phyloP scores from a whole-genome alignment of 2,329 filamentous ascomycete species.

The Nakataea oryzae region DNA sequence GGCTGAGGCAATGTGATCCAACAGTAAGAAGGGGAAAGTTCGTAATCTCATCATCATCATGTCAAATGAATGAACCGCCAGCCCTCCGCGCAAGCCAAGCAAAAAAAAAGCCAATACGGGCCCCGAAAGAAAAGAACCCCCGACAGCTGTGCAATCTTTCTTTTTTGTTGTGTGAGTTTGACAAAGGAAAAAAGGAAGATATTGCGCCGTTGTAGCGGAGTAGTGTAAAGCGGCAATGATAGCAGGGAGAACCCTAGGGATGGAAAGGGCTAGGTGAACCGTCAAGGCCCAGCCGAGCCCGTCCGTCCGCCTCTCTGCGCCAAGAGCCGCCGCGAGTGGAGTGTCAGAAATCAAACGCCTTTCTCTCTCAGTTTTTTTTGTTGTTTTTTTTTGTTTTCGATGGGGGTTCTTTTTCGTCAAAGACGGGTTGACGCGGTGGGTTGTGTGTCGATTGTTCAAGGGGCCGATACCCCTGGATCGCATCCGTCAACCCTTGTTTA shows the following conservation, averaged over 20 bases:
- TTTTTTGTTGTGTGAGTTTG: slow-evolving; percentile 2
- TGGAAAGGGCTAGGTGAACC: neutral
- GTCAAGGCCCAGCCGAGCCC: neutral
- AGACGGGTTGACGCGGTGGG: neutral
- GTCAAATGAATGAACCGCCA: slow-evolving; percentile 2
- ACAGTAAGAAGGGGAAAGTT: neutral
- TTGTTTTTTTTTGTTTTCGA: slow-evolving; percentile 1
- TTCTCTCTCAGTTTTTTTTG: neutral
- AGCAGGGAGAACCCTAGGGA: neutral
- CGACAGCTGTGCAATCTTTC: neutral
- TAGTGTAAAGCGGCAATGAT: neutral
- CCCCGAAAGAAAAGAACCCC: neutral
- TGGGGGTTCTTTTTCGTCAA: neutral
- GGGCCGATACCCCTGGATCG: neutral
- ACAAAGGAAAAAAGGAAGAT: neutral
- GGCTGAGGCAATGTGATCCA: neutral
- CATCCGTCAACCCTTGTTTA: slow-evolving; percentile 2
- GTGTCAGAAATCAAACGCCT: neutral
- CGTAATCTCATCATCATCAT: slow-evolving; percentile 4
- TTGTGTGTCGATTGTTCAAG: neutral
- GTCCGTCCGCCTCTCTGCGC: neutral
- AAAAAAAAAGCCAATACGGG: slow-evolving; percentile 8
- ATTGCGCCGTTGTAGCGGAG: neutral
- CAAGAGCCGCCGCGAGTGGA: neutral
- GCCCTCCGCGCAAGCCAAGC: neutral